phyloP scores from a whole-genome alignment of 371 early-diverging fungal species.

The Catenaria anguillulae region DNA sequence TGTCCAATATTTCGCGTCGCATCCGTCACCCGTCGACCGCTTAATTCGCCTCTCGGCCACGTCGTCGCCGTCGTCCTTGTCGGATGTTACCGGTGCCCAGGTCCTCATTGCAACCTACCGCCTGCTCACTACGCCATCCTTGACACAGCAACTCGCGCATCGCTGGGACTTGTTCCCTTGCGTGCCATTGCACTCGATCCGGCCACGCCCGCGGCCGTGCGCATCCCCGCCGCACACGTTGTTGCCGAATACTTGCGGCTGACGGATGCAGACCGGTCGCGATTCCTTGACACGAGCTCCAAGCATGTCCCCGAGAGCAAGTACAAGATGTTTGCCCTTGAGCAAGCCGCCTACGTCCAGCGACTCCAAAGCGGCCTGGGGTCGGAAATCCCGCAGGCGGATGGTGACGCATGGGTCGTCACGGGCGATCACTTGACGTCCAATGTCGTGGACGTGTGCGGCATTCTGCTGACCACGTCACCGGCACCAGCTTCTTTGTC shows the following conservation, averaged over 20 bases:
- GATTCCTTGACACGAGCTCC: no score
- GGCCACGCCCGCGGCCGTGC: no score
- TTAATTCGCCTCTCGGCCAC: background rate
- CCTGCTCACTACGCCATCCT: background rate
- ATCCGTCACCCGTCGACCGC: conserved; percentile 2
- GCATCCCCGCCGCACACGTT: background rate
- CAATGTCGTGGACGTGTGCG: conserved; percentile 9
- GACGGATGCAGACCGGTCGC: background rate
- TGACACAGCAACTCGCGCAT: no score
- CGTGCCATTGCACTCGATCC: no score
- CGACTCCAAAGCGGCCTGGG: background rate
- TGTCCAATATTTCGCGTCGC: background rate
- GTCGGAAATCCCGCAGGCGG: no score
- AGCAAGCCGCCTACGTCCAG: background rate
- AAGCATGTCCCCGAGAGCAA: background rate
- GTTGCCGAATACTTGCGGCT: background rate
- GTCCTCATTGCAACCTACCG: conserved; percentile 1
- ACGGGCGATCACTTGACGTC: conserved; percentile 1
- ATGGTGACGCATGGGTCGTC: background rate
- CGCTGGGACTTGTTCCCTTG: no score
- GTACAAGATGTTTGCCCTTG: background rate
- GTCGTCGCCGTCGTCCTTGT: background rate
- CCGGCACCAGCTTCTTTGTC: no score
- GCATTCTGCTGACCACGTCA: conserved; percentile 10
- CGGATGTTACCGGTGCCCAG: no score